A percentile compares a stretch with the other conserved stretches of the same genome.
Conservation (phyloP, 2,329 filamentous ascomycete genomes). For the Rhynchosporium secalis region DNA sequence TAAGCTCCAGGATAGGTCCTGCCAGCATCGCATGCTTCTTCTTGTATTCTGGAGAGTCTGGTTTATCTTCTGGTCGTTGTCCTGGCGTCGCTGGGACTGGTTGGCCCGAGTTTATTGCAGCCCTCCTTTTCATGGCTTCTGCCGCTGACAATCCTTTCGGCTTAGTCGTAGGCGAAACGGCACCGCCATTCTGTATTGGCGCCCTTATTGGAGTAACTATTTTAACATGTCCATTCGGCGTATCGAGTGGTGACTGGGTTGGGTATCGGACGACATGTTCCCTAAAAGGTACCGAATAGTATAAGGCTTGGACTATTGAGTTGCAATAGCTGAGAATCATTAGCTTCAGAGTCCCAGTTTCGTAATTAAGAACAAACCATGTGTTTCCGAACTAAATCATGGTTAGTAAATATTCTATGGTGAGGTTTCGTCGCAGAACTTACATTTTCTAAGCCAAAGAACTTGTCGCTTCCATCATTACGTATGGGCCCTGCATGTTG, state of each 20-base stretch:
- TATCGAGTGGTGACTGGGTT: slow-evolving; percentile 66
- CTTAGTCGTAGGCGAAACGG: slow-evolving; percentile 48
- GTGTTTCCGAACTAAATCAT: slow-evolving; percentile 84
- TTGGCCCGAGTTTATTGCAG: slow-evolving; percentile 55
- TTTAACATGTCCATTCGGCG: slow-evolving; percentile 60
- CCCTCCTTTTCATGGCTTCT: slow-evolving; percentile 58
- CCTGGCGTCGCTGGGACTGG: slow-evolving; percentile 52
- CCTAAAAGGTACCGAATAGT: slow-evolving; percentile 92
- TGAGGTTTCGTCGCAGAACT: slow-evolving; percentile 41
- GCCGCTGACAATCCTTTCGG: slow-evolving; percentile 55
- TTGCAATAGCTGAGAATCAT: slow-evolving; percentile 79
- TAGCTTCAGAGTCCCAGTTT: slow-evolving; percentile 30
- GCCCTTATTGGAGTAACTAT: slow-evolving; percentile 59
- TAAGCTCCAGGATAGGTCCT: slow-evolving; percentile 83
- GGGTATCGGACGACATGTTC: slow-evolving; percentile 94
- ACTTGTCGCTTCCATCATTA: slow-evolving; percentile 92
- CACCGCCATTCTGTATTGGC: slow-evolving; percentile 47
- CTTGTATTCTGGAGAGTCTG: slow-evolving; percentile 94
- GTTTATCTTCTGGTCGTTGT: slow-evolving; percentile 80
- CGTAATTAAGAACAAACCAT: slow-evolving; percentile 60
- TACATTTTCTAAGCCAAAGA: slow-evolving; percentile 98
- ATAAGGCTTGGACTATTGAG: slow-evolving; percentile 95
- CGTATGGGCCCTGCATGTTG: slow-evolving; percentile 78
- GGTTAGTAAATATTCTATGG: slow-evolving; percentile 29
- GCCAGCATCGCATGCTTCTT: slow-evolving; percentile 92